Evolutionary conservation across 306 rosid species (phyloP).

Genomic region (Sphenostylis stenocarpa): DNA sequence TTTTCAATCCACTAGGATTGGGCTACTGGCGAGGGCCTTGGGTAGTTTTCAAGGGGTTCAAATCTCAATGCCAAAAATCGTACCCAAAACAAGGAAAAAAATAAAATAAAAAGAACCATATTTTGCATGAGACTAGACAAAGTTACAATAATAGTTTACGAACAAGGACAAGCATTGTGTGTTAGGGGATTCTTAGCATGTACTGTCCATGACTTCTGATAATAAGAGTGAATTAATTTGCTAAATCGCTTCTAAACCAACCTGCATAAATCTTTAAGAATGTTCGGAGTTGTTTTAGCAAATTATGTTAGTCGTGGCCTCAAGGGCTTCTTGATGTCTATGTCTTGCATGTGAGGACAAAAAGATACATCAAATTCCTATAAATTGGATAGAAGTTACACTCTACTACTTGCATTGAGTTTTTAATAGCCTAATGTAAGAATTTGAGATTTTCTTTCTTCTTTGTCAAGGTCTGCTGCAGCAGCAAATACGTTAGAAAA

Average conservation of each 20-base stretch:
- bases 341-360: background rate
- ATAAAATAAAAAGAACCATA: no score
- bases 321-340: background rate
- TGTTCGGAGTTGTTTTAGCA: background rate
- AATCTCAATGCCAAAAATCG: no score
- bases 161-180: background rate
- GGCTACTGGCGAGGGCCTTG: background rate
- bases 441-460: slow-evolving; percentile 37
- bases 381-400: background rate
- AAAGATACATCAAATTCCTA: slow-evolving; percentile 2
- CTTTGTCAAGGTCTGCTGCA: slow-evolving; percentile 69
- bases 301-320: background rate
- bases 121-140: background rate
- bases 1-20: background rate
- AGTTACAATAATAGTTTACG: background rate
- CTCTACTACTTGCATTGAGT: background rate
- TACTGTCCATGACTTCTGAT: background rate
- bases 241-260: background rate
- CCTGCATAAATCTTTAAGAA: background rate
- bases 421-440: background rate
- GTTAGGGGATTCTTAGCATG: background rate
- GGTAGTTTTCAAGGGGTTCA: background rate
- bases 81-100: background rate
- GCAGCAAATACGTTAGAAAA: slow-evolving; percentile 75
- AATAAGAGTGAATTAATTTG: background rate